Evolutionary conservation across 208 protist species (phyloP).

Genomic region (Leishmania guyanensis): DNA sequence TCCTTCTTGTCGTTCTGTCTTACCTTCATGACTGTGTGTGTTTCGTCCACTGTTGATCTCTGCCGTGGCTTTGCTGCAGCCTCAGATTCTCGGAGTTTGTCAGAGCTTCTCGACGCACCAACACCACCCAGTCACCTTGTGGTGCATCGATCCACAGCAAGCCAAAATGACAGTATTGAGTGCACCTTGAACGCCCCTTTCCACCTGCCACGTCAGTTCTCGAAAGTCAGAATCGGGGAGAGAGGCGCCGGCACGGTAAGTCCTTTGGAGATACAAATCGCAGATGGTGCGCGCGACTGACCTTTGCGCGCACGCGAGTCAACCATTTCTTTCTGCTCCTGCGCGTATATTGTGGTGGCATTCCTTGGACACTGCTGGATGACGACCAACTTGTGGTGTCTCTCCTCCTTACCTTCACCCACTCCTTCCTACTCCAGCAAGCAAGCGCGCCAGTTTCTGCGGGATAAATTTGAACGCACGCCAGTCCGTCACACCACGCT

Average conservation of each 20-base stretch:
- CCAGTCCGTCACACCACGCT: background rate
- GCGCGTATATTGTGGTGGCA: background rate
- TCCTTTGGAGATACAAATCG: background rate
- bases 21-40: background rate
- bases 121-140: background rate
- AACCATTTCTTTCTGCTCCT: background rate
- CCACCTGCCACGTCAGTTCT: background rate
- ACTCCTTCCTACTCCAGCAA: background rate
- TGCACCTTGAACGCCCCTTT: background rate
- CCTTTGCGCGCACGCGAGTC: background rate
- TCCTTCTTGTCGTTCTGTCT: background rate
- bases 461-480: background rate
- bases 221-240: background rate
- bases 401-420: background rate
- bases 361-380: background rate
- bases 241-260: background rate
- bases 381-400: background rate
- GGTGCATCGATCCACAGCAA: background rate
- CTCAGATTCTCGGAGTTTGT: background rate
- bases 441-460: background rate
- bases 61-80: background rate
- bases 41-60: background rate
- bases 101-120: background rate
- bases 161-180: background rate
- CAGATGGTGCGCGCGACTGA: background rate